Base-by-base conservation (phyloP, 106 monocot genomes). In the Dendrobium huoshanense region DNA sequence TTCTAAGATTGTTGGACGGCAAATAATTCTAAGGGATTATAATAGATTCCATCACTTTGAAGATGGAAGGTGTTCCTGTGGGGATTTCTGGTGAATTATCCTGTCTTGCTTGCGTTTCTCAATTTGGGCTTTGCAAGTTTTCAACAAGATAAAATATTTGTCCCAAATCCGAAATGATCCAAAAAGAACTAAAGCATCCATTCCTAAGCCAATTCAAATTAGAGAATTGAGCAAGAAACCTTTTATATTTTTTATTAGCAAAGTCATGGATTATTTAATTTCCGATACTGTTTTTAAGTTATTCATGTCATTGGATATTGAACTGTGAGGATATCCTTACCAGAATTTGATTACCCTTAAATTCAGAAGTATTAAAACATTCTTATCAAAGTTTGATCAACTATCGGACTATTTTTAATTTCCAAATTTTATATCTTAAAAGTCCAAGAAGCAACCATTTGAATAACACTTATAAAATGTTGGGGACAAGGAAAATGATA, bases 1-100 rank as follows among this genome's bases (percentile, higher is more conserved):
- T 79, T 95, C 95, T 78, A 85, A 90, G 84, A 87, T 92, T 79
- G 67, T 87, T 55, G 82, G 81, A 37, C 40, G 87, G 72, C 82
- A 89, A 65, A 92, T 92, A 41, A 82, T 90, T 49, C 25, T 92
- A 54, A 27, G 92, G 44, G 88, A 92, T 83, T 86, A 81, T 2
- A 88, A 79, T 79, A 78, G 90, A 67, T 92, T 90, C 75, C 92
- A 92, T 86, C 92, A 92, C 82, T 92, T 92, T 55, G 83, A 81
- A 58, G 75, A 86, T 81, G 92, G 88, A 31, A 90, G 55, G 33
- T 90, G 92, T 83, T 92, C 90, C 2, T 90, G 90, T 83, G 85
- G 88, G 51, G 90, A 88, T 83, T 92, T 85, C 47, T 92, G 90
- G 92, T 90, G 70, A 82, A 9, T 9, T 2, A 61, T 29, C 7